Base-by-base conservation (phyloP, 331 rosid genomes). In the Malus hybrid region DNA sequence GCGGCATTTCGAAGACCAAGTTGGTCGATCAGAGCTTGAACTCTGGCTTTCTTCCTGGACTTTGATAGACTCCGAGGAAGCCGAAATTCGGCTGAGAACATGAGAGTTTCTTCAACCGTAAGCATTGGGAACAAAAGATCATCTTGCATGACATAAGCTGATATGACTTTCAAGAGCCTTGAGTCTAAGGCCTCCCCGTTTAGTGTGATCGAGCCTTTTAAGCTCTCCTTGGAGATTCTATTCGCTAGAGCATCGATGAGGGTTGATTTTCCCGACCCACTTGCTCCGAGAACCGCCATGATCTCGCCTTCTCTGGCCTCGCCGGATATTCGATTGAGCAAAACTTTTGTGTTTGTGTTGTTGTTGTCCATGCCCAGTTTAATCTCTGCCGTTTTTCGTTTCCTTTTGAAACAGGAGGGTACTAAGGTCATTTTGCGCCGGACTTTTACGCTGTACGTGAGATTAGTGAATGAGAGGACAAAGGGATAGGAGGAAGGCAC, bases 131-230 rank as follows among this genome's bases (percentile, higher is more conserved):
- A 93, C 32, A 93, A 84, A 22, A 93, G 98, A 57, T 93, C 98
- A 13, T 93, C 98, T 79, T 93, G 98, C 98, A 93, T 93, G 29
- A 93, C 98, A 20, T 93, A 93, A 44, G 97, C 98, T 0, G 98
- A 93, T 3, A 93, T 91, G 7, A 86, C 96, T 62, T 93, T 93
- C 24, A 80, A 46, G 6, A 91, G 85, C 2, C 92, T 73, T 0
- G 98, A 87, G n/a, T 88, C 88, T 56, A 93, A 22, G 13, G 63
- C 81, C 62, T 91, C 96, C 15, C 90, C 89, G 70, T 91, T 93
- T 32, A 93, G 36, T 0, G 85, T 85, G 18, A 91, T 74, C 0
- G 82, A 67, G 4, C 98, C 98, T 85, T 78, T 88, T 13, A 93
- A 80, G 82, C 96, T 89, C n/a, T 88, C 93, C 36, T 91, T 91